phyloP scores from a whole-genome alignment of 2,329 filamentous ascomycete genomes.

The Calonectria montana region DNA sequence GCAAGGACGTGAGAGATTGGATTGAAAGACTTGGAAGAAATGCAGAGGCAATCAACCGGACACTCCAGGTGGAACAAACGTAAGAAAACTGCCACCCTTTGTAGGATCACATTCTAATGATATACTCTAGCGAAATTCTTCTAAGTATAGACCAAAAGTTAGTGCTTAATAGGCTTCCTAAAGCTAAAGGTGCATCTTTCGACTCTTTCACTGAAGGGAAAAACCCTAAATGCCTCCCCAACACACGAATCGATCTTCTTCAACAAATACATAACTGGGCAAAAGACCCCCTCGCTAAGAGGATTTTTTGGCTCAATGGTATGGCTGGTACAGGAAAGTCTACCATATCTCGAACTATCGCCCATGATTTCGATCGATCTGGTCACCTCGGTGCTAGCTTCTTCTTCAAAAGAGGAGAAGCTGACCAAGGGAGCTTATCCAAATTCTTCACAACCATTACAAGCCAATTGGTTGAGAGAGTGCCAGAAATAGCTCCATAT shows the following conservation, averaged over 20 bases:
- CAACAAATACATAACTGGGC: neutral
- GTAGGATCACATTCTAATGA: too few relatives aligned
- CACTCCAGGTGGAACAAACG: too few relatives aligned
- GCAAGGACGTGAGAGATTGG: too few relatives aligned
- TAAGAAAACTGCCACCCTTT: too few relatives aligned
- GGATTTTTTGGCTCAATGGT: neutral
- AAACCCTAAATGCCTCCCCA: neutral
- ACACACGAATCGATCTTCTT: neutral
- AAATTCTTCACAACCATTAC: constrained; percentile 52
- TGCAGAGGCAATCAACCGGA: too few relatives aligned
- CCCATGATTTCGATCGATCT: neutral
- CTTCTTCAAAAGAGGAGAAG: constrained; percentile 51
- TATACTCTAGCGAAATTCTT: too few relatives aligned
- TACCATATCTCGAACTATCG: constrained; percentile 51
- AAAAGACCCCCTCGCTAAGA: neutral
- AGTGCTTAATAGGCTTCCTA: neutral
- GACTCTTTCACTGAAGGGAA: neutral
- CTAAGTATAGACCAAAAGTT: neutral
- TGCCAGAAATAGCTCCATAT: neutral
- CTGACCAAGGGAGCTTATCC: constrained; percentile 48
- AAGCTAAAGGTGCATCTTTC: neutral
- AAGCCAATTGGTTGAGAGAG: neutral
- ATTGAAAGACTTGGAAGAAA: too few relatives aligned
- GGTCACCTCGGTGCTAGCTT: constrained; percentile 21
- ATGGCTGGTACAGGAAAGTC: constrained; percentile 14